phyloP scores from a whole-genome alignment of 2,329 filamentous ascomycete species.

The Aspergillus alliaceus region DNA sequence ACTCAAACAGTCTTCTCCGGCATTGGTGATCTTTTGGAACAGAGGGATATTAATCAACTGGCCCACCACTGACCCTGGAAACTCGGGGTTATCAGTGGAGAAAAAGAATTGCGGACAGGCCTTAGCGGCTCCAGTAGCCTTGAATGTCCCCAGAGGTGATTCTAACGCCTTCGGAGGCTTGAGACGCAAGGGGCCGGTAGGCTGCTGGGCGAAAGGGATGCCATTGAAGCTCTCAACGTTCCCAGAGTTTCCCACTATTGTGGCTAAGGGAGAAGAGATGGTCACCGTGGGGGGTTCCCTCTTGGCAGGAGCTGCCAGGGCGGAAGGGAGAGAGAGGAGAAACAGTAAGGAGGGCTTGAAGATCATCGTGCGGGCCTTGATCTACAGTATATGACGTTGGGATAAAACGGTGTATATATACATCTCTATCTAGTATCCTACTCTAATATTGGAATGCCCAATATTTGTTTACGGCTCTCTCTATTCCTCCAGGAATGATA shows the following conservation, averaged over 20 bases:
- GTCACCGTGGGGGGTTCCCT: constrained; percentile 54
- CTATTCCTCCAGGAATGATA: background rate
- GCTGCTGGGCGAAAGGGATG: constrained; percentile 73
- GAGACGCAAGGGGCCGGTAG: constrained; percentile 65
- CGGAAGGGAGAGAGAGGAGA: constrained; percentile 10
- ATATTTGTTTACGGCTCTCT: background rate
- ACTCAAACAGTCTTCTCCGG: constrained; percentile 65
- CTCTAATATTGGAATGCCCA: background rate
- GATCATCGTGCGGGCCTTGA: constrained; percentile 6
- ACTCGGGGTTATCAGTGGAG: constrained; percentile 47
- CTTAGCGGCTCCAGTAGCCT: constrained; percentile 58
- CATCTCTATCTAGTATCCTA: background rate
- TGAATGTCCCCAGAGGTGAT: constrained; percentile 58
- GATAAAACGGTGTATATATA: background rate
- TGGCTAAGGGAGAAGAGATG: constrained; percentile 53
- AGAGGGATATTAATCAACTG: constrained; percentile 57
- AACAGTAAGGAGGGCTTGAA: constrained; percentile 4
- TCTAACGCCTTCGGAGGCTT: constrained; percentile 66
- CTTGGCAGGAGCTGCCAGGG: constrained; percentile 28
- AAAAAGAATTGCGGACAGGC: constrained; percentile 73
- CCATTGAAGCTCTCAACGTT: constrained; percentile 68
- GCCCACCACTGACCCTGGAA: constrained; percentile 49
- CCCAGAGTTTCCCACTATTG: constrained; percentile 44
- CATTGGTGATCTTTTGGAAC: constrained; percentile 55
- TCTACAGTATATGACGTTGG: background rate